These are phyloP conservation scores for Trichoderma reesei DNA, from an alignment of 495 filamentous ascomycete genomes.

Conservation along the genomic window DNA sequence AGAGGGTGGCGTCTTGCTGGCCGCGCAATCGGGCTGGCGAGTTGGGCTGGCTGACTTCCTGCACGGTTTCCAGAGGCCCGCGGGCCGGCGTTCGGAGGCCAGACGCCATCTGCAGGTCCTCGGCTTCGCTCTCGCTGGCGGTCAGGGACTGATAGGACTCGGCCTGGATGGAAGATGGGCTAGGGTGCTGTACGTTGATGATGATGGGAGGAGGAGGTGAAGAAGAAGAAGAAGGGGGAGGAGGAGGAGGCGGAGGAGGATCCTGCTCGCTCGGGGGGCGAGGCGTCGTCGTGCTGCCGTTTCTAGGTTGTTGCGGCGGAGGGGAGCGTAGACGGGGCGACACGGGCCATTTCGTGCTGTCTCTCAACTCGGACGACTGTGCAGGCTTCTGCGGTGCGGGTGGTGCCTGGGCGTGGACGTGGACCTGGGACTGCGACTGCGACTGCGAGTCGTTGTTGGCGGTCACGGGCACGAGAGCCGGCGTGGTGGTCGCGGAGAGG, in stretches of 20 bases:
- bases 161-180: slow-evolving; percentile 29
- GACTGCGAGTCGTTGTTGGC: slow-evolving; percentile 38
- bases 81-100: slow-evolving; percentile 58
- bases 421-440: too few relatives aligned
- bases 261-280: slow-evolving; percentile 40
- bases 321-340: slow-evolving; percentile 60
- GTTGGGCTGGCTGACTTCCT: slow-evolving; percentile 76
- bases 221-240: too few relatives aligned
- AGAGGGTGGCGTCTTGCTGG: slow-evolving; percentile 22
- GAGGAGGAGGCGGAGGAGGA: too few relatives aligned
- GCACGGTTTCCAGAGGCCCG: slow-evolving; percentile 79
- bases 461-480: slow-evolving; percentile 44
- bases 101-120: slow-evolving; percentile 41
- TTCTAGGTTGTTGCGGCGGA: slow-evolving; percentile 41
- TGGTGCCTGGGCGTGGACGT: slow-evolving; percentile 39
- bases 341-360: slow-evolving; percentile 53
- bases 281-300: slow-evolving; percentile 29
- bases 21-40: slow-evolving; percentile 44
- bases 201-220: too few relatives aligned
- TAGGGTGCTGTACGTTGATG: slow-evolving; percentile 46
- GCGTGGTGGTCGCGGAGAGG: slow-evolving; percentile 53
- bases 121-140: slow-evolving; percentile 36
- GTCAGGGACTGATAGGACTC: neutral
- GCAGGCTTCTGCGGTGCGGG: slow-evolving; percentile 52
- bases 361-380: slow-evolving; percentile 39